Percentiles rank a stretch among this genome's conserved stretches.
Conservation (phyloP, 2,329 filamentous ascomycete species). For the Penicillium sp. region DNA sequence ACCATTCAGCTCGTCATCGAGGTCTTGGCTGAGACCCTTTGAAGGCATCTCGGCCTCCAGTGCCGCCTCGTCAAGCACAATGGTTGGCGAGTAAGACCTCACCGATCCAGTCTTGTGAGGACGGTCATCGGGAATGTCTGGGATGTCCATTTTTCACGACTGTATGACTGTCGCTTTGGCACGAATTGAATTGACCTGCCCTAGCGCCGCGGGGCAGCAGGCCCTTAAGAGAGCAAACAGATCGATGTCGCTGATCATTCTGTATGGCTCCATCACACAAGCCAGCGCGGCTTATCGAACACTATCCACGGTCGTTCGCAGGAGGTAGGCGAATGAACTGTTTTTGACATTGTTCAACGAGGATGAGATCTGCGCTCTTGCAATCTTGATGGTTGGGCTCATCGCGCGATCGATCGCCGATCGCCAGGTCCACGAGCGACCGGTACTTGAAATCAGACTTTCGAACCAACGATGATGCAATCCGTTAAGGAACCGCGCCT, state of each 20-base stretch:
- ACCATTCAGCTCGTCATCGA: constrained; percentile 2
- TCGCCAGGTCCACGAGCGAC: constrained; percentile 18
- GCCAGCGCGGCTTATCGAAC: constrained; percentile 10
- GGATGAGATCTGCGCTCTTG: constrained; percentile 16
- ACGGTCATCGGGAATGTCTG: constrained; percentile 28
- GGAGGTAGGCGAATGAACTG: constrained; percentile 18
- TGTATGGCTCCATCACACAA: neutral
- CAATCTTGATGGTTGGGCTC: constrained; percentile 10
- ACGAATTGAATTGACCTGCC: neutral
- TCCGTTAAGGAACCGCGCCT: constrained; percentile 12
- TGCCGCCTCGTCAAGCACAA: constrained; percentile 23
- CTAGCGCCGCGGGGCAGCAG: neutral
- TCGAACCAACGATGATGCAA: constrained; percentile 21
- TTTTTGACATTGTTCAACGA: constrained; percentile 9
- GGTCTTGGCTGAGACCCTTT: constrained; percentile 7
- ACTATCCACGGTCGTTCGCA: constrained; percentile 16
- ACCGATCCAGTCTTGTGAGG: constrained; percentile 20
- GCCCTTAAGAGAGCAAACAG: constrained; percentile 11
- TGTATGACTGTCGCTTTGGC: neutral
- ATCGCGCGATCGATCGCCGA: constrained; percentile 29
- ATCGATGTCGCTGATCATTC: constrained; percentile 9
- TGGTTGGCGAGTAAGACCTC: constrained; percentile 22
- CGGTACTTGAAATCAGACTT: constrained; percentile 19
- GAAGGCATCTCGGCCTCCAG: constrained; percentile 1
- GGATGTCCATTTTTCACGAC: constrained; percentile 22